Percentiles rank a stretch among this genome's conserved stretches.
These are phyloP conservation scores for Ulmus americana DNA, from an alignment of 331 rosid species.

Conservation along the genomic window DNA sequence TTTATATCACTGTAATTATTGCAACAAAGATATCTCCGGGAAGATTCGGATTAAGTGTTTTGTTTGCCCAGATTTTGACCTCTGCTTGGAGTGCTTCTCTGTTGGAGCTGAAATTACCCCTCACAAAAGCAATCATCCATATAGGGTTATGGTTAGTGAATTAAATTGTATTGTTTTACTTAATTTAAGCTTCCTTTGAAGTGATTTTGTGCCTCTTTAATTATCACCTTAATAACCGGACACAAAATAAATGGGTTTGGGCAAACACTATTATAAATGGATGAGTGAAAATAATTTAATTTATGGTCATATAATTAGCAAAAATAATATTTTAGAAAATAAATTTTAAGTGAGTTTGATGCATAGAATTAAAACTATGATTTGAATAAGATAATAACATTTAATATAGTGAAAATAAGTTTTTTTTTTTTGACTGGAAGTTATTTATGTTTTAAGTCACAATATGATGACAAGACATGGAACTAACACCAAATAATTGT, in stretches of 20 bases:
- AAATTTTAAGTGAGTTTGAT: too few species aligned
- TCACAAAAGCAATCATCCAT: conserved; percentile 43
- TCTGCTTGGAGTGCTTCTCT: conserved; percentile 48
- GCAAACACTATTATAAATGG: too few species aligned
- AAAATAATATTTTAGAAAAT: too few species aligned
- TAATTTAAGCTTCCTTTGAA: background rate
- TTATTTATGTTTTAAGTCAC: too few species aligned
- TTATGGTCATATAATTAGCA: too few species aligned
- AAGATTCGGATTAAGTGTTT: conserved; percentile 39
- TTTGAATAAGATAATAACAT: too few species aligned
- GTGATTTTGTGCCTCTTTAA: background rate
- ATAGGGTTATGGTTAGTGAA: conserved; percentile 49
- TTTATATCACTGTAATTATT: conserved; percentile 50
- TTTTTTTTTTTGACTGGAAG: too few species aligned
- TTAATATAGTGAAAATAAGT: too few species aligned
- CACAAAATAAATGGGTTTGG: background rate
- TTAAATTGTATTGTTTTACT: background rate
- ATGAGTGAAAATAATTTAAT: too few species aligned
- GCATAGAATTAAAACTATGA: too few species aligned
- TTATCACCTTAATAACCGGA: background rate
- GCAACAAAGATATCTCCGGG: conserved; percentile 51
- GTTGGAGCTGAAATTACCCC: conserved; percentile 45
- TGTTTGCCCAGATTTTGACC: conserved; percentile 47
- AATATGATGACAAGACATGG: too few species aligned
- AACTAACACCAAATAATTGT: too few species aligned